A percentile compares a stretch with the other conserved stretches of the same genome.
These are phyloP conservation scores for Fusarium bulbicola DNA, from an alignment of 2,329 filamentous ascomycete species.

Conservation along the genomic window DNA sequence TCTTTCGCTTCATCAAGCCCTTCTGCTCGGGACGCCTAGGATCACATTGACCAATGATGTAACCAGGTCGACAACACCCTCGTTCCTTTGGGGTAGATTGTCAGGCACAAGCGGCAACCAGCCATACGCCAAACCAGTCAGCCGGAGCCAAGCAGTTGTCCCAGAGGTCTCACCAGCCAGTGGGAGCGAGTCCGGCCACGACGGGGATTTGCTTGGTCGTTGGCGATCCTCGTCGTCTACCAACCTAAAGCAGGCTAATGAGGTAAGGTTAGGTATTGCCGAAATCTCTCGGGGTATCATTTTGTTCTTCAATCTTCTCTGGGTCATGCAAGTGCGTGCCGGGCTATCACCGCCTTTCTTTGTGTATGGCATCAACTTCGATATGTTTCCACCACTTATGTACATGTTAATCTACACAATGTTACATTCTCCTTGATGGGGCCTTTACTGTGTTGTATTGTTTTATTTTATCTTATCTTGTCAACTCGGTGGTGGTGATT, in stretches of 20 bases:
- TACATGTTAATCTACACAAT: neutral
- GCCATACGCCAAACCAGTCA: slow-evolving; percentile 32
- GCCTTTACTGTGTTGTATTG: neutral
- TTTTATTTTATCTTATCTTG: neutral
- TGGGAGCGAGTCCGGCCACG: slow-evolving; percentile 16
- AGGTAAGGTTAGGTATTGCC: neutral
- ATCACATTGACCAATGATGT: slow-evolving; percentile 2
- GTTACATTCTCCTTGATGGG: neutral
- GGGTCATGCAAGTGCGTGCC: slow-evolving; percentile 10
- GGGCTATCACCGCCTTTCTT: slow-evolving; percentile 17
- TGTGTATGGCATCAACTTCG: neutral
- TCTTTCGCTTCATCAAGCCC: slow-evolving; percentile 22
- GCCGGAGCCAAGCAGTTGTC: slow-evolving; percentile 15
- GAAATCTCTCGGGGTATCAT: neutral
- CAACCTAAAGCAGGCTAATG: neutral
- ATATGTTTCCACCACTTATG: neutral
- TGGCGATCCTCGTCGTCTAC: neutral
- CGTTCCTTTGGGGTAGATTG: slow-evolving; percentile 27
- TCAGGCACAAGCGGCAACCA: slow-evolving; percentile 31
- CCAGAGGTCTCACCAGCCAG: slow-evolving; percentile 8
- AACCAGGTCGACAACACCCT: neutral
- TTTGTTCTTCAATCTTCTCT: slow-evolving; percentile 18
- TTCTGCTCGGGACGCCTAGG: neutral
- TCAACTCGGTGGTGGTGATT: neutral
- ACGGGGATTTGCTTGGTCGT: slow-evolving; percentile 11